phyloP scores from a whole-genome alignment of 345 rosid species.

The Eucalyptus cloeziana region DNA sequence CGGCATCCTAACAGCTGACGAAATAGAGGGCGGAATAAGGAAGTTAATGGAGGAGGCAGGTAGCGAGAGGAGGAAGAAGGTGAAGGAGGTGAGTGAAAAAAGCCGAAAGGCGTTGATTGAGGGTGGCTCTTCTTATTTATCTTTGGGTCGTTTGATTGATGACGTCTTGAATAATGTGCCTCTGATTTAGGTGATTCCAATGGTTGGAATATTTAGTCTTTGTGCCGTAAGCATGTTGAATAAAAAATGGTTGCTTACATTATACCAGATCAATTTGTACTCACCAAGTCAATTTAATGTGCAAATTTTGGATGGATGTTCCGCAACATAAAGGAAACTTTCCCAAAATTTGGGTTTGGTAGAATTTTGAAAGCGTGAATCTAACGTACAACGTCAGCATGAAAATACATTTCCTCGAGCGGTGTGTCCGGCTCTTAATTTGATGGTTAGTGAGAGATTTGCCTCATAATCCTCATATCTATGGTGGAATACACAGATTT shows the following conservation, averaged over 20 bases:
- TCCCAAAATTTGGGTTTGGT: too few species aligned
- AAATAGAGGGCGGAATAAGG: conserved; percentile 24
- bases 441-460: too few species aligned
- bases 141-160: conserved; percentile 8
- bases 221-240: too few species aligned
- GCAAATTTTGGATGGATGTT: too few species aligned
- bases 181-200: not conserved
- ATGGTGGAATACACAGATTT: too few species aligned
- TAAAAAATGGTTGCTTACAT: not conserved
- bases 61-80: conserved; percentile 8
- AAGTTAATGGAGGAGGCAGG: conserved; percentile 22
- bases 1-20: not conserved
- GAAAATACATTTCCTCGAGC: too few species aligned
- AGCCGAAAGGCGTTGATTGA: conserved; percentile 16
- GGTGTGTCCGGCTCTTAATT: too few species aligned
- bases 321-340: too few species aligned
- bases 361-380: too few species aligned
- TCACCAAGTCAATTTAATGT: not conserved
- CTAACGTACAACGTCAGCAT: too few species aligned
- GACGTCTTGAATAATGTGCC: not conserved
- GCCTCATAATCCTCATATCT: too few species aligned
- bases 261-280: not conserved
- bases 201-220: not conserved
- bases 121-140: conserved; percentile 31
- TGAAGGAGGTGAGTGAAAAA: conserved; percentile 6